phyloP scores from a whole-genome alignment of 1,139 yeast species.

The Candida gigantensis region DNA sequence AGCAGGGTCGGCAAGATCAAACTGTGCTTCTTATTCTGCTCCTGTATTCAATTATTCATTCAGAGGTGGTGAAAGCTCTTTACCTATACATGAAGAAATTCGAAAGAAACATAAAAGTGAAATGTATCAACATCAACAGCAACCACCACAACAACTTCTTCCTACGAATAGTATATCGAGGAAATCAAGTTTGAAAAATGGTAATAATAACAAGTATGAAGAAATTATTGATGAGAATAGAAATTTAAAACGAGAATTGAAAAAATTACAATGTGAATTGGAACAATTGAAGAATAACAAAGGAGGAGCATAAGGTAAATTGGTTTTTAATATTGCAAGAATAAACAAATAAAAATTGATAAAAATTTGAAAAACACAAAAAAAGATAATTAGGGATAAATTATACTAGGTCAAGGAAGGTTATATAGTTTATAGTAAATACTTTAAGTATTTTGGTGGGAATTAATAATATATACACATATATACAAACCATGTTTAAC shows the following conservation, averaged over 20 bases:
- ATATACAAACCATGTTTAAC: too few species aligned
- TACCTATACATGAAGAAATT: constrained; percentile 7
- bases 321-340: too few species aligned
- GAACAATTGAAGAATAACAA: constrained; percentile 7
- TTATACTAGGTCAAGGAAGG: too few species aligned
- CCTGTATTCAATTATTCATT: constrained; percentile 7
- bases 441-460: too few species aligned
- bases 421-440: too few species aligned
- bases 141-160: too few species aligned
- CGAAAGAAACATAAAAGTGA: constrained; percentile 11
- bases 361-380: too few species aligned
- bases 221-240: constrained; percentile 15
- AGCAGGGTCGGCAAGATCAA: constrained; percentile 4
- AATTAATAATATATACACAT: too few species aligned
- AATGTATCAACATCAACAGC: neutral
- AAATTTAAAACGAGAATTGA: constrained; percentile 14
- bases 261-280: constrained; percentile 11
- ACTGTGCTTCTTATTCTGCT: constrained; percentile 6
- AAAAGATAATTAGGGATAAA: too few species aligned
- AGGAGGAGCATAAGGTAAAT: too few species aligned
- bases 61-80: constrained; percentile 2
- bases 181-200: constrained; percentile 9
- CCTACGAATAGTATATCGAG: constrained; percentile 7
- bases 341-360: too few species aligned
- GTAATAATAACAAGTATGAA: constrained; percentile 10